Base-by-base conservation (phyloP, 2,329 filamentous ascomycete genomes). In the Fusarium vanettenii region DNA sequence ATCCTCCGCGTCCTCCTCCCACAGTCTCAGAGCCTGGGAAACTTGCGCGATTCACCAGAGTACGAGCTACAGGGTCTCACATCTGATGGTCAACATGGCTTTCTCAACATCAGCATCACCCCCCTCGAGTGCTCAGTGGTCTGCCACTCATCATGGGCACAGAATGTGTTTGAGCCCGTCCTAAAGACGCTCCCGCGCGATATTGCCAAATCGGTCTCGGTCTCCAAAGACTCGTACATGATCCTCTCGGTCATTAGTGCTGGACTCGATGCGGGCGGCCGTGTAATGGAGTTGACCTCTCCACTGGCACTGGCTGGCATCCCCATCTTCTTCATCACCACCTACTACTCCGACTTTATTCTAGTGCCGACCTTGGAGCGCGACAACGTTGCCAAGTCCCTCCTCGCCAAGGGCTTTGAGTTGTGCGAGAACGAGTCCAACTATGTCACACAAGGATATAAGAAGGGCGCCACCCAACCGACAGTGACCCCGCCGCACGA, bases 311-410 rank as follows among this genome's bases (percentile, higher is more conserved):
- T 98, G 81, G 96, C 96, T 60, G 94, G 95, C 77, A 97, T 98
- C 62, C 94, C 96, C 63, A 97, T 99, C 80, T 98, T 98, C 87
- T 98, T 98, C 88, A 97, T 98, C 82, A 98, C 96, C 5, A 98
- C 95, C 35, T 99, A 98, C 84, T 98, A 97, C 84, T 97, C 94
- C 37, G 96, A 99, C 85, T 98, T 98, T 84, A 97, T 99, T 78
- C 89, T 98, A 39, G 95, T 98, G 1, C 95, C 97, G 1, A 88
- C 88, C 63, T 93, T 92, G 80, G 91, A 93, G 79, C 91, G 93
- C 60, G 85, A 89, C 29, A 92, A 92, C 43, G 95, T 98, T 57
- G 91, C 95, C 37, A 88, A 91, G 67, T 93, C 95, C 0, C 87
- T 98, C 6, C 88, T 96, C 69, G 90, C 92, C 20, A 91, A 93